Base-by-base conservation (phyloP, 2,329 filamentous ascomycete genomes). In the Penicillium sp. region DNA sequence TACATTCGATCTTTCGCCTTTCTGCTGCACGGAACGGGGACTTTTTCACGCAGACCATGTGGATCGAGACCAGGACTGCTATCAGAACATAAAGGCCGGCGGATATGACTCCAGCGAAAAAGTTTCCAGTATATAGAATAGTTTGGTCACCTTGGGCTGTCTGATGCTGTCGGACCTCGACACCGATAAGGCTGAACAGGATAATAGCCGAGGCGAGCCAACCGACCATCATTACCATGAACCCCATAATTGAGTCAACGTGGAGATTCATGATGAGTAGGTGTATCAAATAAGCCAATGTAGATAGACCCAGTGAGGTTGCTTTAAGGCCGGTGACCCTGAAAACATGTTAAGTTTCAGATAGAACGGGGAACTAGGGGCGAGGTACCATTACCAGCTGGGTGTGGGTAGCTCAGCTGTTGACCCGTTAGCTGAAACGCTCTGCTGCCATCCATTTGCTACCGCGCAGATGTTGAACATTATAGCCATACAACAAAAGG, bases 401-500 rank as follows among this genome's bases (percentile, higher is more conserved):
- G 48, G 34, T 37, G 48, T 51, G 1, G 10, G 31, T 25, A 51
- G 20, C 12, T 35, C 34, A 6, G 38, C 1, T 22, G 15, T 37
- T 51, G 48, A 22, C 12, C 48, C 48, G 15, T 34, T 34, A 7
- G 11, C 34, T 22, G 48, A 51, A 8, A 51, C 17, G 22, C 34
- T 51, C 34, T 51, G 28, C 17, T 22, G 48, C 48, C 48, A 51
- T 51, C 17, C 34, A 2, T 34, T 22, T 17, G 15, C 48, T 12
- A 51, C 34, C 35, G 48, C 10, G 34, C 48, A 51, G 48, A 51
- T 39, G 20, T 51, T 51, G 11, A 51, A 51, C 11, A 51, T 37
- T 3, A 51, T 5, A 22, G 34, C 48, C 17, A 51, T 38, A 34
- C 7, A 5, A 25, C 17, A 51, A n/a, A 51, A 8, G 34, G 48